Base-by-base conservation (phyloP, 345 rosid genomes). In the Lenwebbia sp. region DNA sequence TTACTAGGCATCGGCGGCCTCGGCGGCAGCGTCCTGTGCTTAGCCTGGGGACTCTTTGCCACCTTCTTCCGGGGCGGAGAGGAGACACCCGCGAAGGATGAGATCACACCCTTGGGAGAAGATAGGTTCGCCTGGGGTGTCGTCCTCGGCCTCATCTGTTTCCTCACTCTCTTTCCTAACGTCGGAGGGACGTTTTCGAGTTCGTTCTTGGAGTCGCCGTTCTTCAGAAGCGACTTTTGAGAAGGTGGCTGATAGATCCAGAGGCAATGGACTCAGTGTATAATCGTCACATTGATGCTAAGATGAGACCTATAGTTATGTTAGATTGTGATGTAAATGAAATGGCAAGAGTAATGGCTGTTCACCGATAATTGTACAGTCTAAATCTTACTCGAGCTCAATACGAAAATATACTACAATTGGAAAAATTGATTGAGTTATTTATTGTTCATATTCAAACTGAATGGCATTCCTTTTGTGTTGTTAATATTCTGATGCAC, bases 51-150 rank as follows among this genome's bases (percentile, higher is more conserved):
- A 25, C 91, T 96, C 23, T 96, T 96, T 0, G 95, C 99, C 50
- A 95, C 99, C 85, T 96, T 95, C 91, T 96, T 95, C 91, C 93
- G 97, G 0, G 98, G 98, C 0, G 99, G 99, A 11, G 99, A 96
- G 85, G 99, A 96, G 86, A 82, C 90, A 51, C 99, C 98, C 0
- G 96, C 98, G 0, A 95, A 95, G 88, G 98, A 96, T 17, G 98
- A 96, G 90, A 95, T 96, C 41, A 94, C 95, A 0, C 96, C 96
- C 10, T 82, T 95, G 62, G 98, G 94, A 2, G 94, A 93, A 4
- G 91, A 93, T 76, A 91, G 98, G 85, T 93, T 88, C 30, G 96
- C 98, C 82, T 97, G 98, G 98, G 98, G 98, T 11, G 1, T 93
- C 54, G 94, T 96, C 57, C 96, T 97, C 8, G 94, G 96, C 50